phyloP scores from a whole-genome alignment of 208 protist genomes.

The Trypanosoma vivax region DNA sequence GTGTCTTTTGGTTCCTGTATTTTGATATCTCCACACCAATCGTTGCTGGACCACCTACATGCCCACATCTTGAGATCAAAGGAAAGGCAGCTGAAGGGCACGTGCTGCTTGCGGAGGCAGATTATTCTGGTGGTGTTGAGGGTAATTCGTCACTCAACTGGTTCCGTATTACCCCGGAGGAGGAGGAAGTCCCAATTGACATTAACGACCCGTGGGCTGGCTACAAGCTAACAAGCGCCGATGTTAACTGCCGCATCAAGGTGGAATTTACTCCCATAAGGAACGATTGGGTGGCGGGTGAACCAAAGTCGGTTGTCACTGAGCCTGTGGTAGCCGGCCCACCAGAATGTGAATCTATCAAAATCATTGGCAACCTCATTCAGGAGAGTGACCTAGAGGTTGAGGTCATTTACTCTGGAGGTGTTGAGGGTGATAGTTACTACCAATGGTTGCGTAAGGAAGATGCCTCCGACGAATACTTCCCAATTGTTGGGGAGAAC shows the following conservation, averaged over 20 bases:
- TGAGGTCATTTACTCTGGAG: conserved; percentile 79
- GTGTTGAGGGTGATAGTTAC: conserved; percentile 80
- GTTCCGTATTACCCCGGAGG: conserved; percentile 71
- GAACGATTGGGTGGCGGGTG: conserved; percentile 84
- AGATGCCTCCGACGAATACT: conserved; percentile 54
- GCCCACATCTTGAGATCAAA: conserved; percentile 74
- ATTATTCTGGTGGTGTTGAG: conserved; percentile 86
- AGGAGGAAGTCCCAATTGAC: conserved; percentile 62
- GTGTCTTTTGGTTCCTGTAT: conserved; percentile 84
- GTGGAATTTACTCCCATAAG: conserved; percentile 84
- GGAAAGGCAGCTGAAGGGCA: conserved; percentile 69
- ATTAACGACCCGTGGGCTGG: conserved; percentile 70
- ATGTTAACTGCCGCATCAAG: conserved; percentile 82
- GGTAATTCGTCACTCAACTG: conserved; percentile 80
- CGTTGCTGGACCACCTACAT: conserved; percentile 67
- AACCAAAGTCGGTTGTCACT: conserved; percentile 65
- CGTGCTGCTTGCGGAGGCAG: conserved; percentile 68
- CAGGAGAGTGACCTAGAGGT: conserved; percentile 80
- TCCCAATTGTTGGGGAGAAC: conserved; percentile 76
- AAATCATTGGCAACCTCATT: conserved; percentile 84
- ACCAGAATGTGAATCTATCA: conserved; percentile 85
- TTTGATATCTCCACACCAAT: conserved; percentile 87
- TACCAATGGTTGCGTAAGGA: conserved; percentile 89
- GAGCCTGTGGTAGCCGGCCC: conserved; percentile 50
- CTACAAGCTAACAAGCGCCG: conserved; percentile 70